phyloP scores from a whole-genome alignment of 164 flowering plant genomes.

The Euptelea pleiosperma region DNA sequence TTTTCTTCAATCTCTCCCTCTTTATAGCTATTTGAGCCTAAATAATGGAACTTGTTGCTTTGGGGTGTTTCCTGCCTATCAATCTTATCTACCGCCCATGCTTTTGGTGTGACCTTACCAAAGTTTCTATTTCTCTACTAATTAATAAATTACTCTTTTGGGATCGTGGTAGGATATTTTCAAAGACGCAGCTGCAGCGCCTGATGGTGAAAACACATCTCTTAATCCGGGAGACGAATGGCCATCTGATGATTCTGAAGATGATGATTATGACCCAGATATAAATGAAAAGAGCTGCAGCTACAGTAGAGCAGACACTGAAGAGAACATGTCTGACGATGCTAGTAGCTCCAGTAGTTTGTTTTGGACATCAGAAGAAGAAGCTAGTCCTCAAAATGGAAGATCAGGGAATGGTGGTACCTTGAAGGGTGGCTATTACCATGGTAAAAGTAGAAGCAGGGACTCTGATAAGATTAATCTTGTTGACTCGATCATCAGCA shows the following conservation, averaged over 20 bases:
- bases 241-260: conserved; percentile 99
- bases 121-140: conserved; percentile 1
- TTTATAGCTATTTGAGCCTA: background rate
- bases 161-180: conserved; percentile 64
- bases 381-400: conserved; percentile 30
- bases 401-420: conserved; percentile 17
- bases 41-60: background rate
- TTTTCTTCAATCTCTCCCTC: background rate
- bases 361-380: conserved; percentile 65
- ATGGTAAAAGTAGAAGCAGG: conserved; percentile 8
- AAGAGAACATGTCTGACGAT: conserved; percentile 42
- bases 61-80: background rate
- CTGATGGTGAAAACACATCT: conserved; percentile 42
- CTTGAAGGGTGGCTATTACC: conserved; percentile 8
- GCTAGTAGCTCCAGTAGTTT: conserved; percentile 49
- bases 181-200: conserved; percentile 66
- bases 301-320: conserved; percentile 30
- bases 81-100: background rate
- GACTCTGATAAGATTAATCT: conserved; percentile 11
- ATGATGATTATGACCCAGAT: conserved; percentile 86
- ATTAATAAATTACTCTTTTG: background rate
- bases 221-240: conserved; percentile 60
- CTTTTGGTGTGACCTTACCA: background rate
- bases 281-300: conserved; percentile 39
- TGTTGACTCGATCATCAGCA: conserved; percentile 15